A percentile compares a stretch with the other conserved stretches of the same genome.
Evolutionary conservation across 768 basidiomycete genomes (phyloP).

Genomic region (Symmetrospora coprosmae): DNA sequence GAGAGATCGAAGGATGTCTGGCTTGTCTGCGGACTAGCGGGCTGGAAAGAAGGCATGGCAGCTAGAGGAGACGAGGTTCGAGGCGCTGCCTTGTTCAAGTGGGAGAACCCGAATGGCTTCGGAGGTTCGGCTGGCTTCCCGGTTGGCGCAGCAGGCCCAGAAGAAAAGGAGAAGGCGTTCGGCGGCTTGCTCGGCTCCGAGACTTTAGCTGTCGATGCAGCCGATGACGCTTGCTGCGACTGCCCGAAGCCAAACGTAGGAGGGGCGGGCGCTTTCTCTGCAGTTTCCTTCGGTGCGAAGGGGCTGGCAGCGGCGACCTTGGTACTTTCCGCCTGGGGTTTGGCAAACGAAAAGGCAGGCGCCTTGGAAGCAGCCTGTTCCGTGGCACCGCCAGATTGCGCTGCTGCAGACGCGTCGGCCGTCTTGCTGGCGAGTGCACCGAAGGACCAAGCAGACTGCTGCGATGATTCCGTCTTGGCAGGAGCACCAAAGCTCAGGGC

Average conservation of each 20-base stretch:
- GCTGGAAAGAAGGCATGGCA: slow-evolving; percentile 2
- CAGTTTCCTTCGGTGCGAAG: background rate
- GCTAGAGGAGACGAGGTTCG: slow-evolving; percentile 14
- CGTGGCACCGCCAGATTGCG: no score
- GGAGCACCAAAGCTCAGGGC: no score
- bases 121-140: background rate
- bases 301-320: no score
- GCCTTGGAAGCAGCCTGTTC: no score
- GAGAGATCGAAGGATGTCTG: slow-evolving; percentile 5
- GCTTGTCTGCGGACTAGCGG: slow-evolving; percentile 4
- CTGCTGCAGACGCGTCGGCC: no score
- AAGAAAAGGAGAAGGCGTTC: no score
- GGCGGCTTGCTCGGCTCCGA: no score
- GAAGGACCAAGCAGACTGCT: no score
- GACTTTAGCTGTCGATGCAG: background rate
- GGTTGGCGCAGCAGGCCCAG: background rate
- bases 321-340: no score
- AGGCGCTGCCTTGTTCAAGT: slow-evolving; percentile 13
- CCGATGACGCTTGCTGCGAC: background rate
- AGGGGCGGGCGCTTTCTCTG: background rate
- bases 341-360: no score
- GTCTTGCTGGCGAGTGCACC: no score
- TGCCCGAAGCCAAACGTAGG: background rate
- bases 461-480: no score
- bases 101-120: slow-evolving; percentile 13